These are phyloP conservation scores for Exophiala spinifera DNA, from an alignment of 2,329 filamentous ascomycete species.

Conservation along the genomic window DNA sequence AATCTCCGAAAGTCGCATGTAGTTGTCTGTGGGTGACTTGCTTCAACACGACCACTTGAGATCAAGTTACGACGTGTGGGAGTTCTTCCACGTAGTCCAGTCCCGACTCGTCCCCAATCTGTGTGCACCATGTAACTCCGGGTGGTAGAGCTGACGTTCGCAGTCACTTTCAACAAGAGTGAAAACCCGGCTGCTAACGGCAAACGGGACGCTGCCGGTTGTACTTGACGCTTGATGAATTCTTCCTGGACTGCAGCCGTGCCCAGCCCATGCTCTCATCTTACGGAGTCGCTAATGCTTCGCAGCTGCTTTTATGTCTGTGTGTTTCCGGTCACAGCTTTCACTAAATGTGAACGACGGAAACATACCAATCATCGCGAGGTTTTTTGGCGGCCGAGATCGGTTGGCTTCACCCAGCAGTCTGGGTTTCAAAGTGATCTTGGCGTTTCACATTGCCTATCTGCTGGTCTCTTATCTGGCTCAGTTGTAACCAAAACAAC, in stretches of 20 bases:
- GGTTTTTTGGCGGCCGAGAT: too few species aligned
- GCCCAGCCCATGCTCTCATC: neutral
- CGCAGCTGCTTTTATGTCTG: neutral
- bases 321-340: neutral
- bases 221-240: neutral
- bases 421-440: too few species aligned
- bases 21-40: neutral
- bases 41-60: neutral
- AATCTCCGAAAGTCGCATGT: slow-evolving; percentile 18
- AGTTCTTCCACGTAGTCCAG: too few species aligned
- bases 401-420: too few species aligned
- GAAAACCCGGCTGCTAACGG: neutral
- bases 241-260: neutral
- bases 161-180: neutral
- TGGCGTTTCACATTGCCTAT: too few species aligned
- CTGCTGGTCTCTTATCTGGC: too few species aligned
- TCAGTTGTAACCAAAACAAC: too few species aligned
- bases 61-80: too few species aligned
- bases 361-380: too few species aligned
- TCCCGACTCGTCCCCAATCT: too few species aligned
- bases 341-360: neutral
- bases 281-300: neutral
- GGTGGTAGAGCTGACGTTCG: too few species aligned
- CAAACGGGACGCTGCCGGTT: slow-evolving; percentile 13
- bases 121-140: too few species aligned